phyloP scores from a whole-genome alignment of 352 stramenopile genomes.

The Phytophthora litchii region DNA sequence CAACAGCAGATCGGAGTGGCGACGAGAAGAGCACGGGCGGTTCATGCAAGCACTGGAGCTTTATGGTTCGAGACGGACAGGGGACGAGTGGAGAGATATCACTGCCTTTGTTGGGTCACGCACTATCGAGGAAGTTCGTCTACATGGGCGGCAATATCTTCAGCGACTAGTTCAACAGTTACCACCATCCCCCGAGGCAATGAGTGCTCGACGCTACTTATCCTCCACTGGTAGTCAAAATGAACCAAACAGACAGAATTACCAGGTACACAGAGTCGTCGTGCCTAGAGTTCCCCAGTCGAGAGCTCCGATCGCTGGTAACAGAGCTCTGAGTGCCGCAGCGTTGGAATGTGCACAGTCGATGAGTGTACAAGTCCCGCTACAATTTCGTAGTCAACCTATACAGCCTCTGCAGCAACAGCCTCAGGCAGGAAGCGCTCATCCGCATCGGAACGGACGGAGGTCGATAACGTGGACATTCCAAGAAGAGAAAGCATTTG shows the following conservation, averaged over 20 bases:
- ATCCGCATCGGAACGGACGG: slow-evolving; percentile 31
- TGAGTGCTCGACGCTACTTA: slow-evolving; percentile 26
- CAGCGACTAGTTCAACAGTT: slow-evolving; percentile 70
- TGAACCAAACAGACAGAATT: slow-evolving; percentile 35
- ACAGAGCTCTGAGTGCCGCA: slow-evolving; percentile 28
- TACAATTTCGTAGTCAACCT: slow-evolving; percentile 20
- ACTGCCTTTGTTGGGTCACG: slow-evolving; percentile 71
- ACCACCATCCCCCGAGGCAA: slow-evolving; percentile 18
- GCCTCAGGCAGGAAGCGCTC: slow-evolving; percentile 15
- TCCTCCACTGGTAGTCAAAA: slow-evolving; percentile 31
- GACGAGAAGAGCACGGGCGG: slow-evolving; percentile 69
- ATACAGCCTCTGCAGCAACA: slow-evolving; percentile 24
- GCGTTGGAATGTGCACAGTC: slow-evolving; percentile 37
- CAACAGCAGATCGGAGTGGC: slow-evolving; percentile 40
- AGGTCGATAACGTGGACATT: slow-evolving; percentile 72
- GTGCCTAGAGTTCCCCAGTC: slow-evolving; percentile 9
- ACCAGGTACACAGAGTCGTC: slow-evolving; percentile 16
- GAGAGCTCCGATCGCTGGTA: slow-evolving; percentile 7
- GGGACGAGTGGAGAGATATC: slow-evolving; percentile 78
- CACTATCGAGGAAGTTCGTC: slow-evolving; percentile 65
- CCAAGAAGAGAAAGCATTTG: slow-evolving; percentile 84
- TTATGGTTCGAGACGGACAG: slow-evolving; percentile 54
- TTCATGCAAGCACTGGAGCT: slow-evolving; percentile 86
- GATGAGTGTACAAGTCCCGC: slow-evolving; percentile 22
- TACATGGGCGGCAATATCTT: slow-evolving; percentile 77